Evolutionary conservation across 257 asterid genomes (phyloP).

Genomic region (Ocimum tenuiflorum): DNA sequence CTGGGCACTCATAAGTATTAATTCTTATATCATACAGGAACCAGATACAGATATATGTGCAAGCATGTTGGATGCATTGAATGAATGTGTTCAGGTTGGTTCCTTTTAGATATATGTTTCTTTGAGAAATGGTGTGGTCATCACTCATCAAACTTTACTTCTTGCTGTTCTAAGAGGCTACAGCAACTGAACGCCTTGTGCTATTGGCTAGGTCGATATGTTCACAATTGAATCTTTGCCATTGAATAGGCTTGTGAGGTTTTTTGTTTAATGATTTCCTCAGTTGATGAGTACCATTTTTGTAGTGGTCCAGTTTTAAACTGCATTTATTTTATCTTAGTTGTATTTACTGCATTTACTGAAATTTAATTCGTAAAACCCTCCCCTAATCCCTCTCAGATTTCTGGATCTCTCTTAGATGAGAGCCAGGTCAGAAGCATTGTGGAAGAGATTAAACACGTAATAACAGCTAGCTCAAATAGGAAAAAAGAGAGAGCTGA

Average conservation of each 20-base stretch:
- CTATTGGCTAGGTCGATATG: too few species aligned
- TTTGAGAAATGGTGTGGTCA: too few species aligned
- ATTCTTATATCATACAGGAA: conserved; percentile 45
- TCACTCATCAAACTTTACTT: too few species aligned
- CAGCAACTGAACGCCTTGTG: too few species aligned
- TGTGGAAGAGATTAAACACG: conserved; percentile 87
- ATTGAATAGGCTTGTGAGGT: too few species aligned
- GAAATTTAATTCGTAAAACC: neutral
- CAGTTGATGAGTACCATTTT: too few species aligned
- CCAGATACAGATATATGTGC: conserved; percentile 86
- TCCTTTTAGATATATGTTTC: too few species aligned
- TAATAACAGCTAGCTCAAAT: conserved; percentile 87
- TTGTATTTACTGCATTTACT: neutral
- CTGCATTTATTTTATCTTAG: neutral
- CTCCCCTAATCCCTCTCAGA: conserved; percentile 33
- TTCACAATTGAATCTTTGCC: too few species aligned
- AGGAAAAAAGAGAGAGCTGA: conserved; percentile 79
- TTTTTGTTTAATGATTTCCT: too few species aligned
- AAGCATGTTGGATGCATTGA: conserved; percentile 69
- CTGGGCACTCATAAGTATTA: conserved; percentile 19
- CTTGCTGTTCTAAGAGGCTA: too few species aligned
- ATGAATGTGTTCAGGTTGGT: conserved; percentile 74
- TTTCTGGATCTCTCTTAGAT: conserved; percentile 77
- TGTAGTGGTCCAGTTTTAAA: neutral
- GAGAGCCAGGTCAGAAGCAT: conserved; percentile 88